These are phyloP conservation scores for Tuber microsphaerosporum DNA, from an alignment of 495 filamentous ascomycete species.

Conservation along the genomic window DNA sequence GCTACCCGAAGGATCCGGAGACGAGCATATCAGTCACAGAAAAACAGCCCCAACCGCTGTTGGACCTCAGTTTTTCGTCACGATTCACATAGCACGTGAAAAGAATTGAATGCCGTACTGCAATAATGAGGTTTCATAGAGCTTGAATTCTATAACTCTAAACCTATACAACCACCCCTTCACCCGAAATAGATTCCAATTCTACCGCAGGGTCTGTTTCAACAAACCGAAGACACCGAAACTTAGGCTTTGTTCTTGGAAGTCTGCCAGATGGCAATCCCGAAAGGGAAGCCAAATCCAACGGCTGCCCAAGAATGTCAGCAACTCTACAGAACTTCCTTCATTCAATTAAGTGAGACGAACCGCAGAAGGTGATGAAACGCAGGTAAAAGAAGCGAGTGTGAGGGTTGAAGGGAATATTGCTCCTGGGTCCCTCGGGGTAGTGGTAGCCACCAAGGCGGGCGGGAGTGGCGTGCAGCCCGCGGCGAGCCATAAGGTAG, in stretches of 20 bases:
- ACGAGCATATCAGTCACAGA: not conserved
- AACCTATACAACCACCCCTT: not conserved
- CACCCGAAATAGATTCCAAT: not conserved
- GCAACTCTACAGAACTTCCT: conserved; percentile 29
- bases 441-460: conserved; percentile 93
- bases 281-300: conserved; percentile 76
- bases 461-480: conserved; percentile 83
- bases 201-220: not conserved
- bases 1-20: not conserved
- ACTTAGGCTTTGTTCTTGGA: conserved; percentile 34
- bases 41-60: not conserved
- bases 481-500: conserved; percentile 72
- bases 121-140: not conserved
- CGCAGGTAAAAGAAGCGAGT: conserved; percentile 72
- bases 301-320: conserved; percentile 49
- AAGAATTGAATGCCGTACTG: not conserved
- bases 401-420: conserved; percentile 92
- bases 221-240: not conserved
- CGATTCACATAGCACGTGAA: not conserved
- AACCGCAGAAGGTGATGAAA: conserved; percentile 77
- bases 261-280: conserved; percentile 54
- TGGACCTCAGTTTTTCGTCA: not conserved
- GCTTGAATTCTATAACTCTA: not conserved
- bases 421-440: conserved; percentile 87
- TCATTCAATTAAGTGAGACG: conserved; percentile 40